A percentile compares a stretch with the other conserved stretches of the same genome.
Conservation (phyloP, 768 basidiomycete species). For the Russula sp. region DNA sequence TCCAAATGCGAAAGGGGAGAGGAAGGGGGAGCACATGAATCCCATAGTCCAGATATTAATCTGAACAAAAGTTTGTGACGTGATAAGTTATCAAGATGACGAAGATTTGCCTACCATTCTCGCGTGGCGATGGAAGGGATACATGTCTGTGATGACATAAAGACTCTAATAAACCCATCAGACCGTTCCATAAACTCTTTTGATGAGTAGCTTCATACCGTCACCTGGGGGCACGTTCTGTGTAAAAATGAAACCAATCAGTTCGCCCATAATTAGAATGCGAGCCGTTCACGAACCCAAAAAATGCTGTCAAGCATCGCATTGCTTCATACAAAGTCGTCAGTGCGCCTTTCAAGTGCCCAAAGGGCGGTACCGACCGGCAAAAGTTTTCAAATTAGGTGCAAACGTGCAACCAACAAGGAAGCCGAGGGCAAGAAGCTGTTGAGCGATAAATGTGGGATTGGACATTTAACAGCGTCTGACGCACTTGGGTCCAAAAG, state of each 20-base stretch:
- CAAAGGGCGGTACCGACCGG: constrained; percentile 44
- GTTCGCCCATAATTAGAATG: not conserved
- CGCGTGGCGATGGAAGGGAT: constrained; percentile 67
- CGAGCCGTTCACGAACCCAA: constrained; percentile 43
- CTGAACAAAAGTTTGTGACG: constrained; percentile 35
- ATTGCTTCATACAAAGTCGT: constrained; percentile 41
- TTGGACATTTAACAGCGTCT: not conserved
- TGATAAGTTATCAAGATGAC: not conserved
- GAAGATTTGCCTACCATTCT: constrained; percentile 45
- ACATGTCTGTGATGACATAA: constrained; percentile 60
- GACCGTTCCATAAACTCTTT: not conserved
- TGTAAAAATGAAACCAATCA: not conserved
- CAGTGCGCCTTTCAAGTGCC: not conserved
- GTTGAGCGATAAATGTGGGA: not conserved
- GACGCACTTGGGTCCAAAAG: constrained; percentile 65
- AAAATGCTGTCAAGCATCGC: constrained; percentile 59
- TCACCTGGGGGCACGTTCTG: constrained; percentile 60
- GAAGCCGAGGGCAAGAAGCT: constrained; percentile 58
- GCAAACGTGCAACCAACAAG: constrained; percentile 59
- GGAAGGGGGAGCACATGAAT: constrained; percentile 61
- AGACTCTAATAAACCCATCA: constrained; percentile 43
- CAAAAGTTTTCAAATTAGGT: constrained; percentile 53
- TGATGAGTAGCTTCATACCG: constrained; percentile 35
- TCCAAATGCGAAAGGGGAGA: constrained; percentile 64
- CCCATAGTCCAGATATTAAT: constrained; percentile 73